These are phyloP conservation scores for Teratosphaeriaceae sp. DNA, from an alignment of 2,329 filamentous ascomycete species.

Conservation along the genomic window DNA sequence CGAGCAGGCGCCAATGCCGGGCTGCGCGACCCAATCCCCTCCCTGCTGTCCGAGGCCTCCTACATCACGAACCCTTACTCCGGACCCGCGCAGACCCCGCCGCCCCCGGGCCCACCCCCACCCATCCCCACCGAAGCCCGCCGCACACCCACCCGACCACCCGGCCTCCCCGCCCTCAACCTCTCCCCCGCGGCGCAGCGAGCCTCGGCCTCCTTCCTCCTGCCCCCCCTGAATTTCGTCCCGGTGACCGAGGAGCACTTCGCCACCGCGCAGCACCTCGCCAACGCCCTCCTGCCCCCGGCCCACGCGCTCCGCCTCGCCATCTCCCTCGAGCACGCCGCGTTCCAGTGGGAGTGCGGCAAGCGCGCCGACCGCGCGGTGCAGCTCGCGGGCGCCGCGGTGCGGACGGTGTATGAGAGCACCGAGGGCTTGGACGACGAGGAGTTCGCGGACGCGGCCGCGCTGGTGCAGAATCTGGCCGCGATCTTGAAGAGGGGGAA, in stretches of 20 bases:
- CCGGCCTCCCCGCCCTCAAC: constrained; percentile 31
- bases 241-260: constrained; percentile 78
- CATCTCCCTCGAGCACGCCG: constrained; percentile 85
- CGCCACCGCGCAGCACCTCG: constrained; percentile 65
- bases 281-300: constrained; percentile 71
- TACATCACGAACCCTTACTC: constrained; percentile 46
- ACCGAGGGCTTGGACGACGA: constrained; percentile 91
- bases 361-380: constrained; percentile 74
- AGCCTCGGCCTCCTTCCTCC: constrained; percentile 61
- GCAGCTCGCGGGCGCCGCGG: constrained; percentile 70
- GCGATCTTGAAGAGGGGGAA: constrained; percentile 79
- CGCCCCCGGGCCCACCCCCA: constrained; percentile 27
- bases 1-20: constrained; percentile 26
- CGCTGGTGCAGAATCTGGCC: constrained; percentile 76
- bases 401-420: constrained; percentile 85
- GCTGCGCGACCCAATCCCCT: constrained; percentile 43
- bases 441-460: constrained; percentile 87
- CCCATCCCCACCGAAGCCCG: constrained; percentile 20
- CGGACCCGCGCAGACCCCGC: constrained; percentile 36
- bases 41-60: constrained; percentile 44
- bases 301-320: constrained; percentile 86
- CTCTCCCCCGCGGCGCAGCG: constrained; percentile 27
- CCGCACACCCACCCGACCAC: constrained; percentile 33
- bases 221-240: constrained; percentile 74
- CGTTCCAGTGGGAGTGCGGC: constrained; percentile 88